Base-by-base conservation (phyloP, 176 grass and related monocot species). In the Raddia guianensis region DNA sequence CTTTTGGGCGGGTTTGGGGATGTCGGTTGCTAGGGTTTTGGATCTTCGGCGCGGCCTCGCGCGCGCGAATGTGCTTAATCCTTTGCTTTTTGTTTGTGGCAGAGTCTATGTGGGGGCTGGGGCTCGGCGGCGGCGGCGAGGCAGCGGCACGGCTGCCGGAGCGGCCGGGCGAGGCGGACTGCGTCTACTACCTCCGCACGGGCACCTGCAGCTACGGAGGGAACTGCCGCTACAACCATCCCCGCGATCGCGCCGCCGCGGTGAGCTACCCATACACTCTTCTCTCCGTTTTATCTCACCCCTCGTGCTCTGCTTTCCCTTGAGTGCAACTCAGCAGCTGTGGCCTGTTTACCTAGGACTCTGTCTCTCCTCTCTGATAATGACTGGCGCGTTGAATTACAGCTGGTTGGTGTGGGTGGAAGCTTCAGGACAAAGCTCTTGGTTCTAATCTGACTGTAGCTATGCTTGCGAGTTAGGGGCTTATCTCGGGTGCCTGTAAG, bases 201-300 rank as follows among this genome's bases (percentile, higher is more conserved):
- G 96, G 96, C 62, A 50, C 88, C 32, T 99, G 96, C 83, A 82
- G 84, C 63, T 99, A 99, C 84, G 92, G 96, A 6, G 92, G 91
- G 66, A 91, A 57, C 78, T 99, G 96, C 72, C 90, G 96, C 63
- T 99, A 93, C 90, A 99, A 95, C 86, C 96, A 99, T 66, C 96
- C 96, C 1, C 96, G 79, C 66, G 84, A 92, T 87, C 87, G 82
- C 34, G 33, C 90, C 19, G 34, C 57, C 1, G 34, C 77, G 81
- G 92, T 98, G 87, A 90, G 87, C 46, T 14, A 65, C n/a, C 61
- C 13, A 13, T 64, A 12, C 44, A 9, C 33, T 54, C 20, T 21
- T 68, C 27, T 56, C 60, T 55, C 62, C 12, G 70, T 53, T 80
- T 63, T 82, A 21, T 40, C 49, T n/a, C 43, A 14, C 12, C 46